A percentile compares a stretch with the other conserved stretches of the same genome.
Evolutionary conservation across 768 basidiomycete species (phyloP).

Genomic region (Chalciporus piperatus): DNA sequence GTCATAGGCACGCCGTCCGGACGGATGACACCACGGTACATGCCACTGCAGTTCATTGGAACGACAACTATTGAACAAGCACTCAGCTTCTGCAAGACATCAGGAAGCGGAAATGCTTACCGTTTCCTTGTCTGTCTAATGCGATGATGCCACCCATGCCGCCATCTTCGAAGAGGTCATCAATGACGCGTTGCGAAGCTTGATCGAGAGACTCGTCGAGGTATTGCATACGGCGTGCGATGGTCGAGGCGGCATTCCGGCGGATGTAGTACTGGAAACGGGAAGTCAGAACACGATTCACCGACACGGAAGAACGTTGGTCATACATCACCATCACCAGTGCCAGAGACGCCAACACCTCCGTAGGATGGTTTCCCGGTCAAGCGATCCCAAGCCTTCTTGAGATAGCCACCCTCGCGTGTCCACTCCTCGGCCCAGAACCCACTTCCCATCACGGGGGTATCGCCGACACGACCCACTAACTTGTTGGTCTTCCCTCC

Average conservation of each 20-base stretch:
- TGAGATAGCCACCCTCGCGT: slow-evolving; percentile 30
- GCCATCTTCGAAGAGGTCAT: slow-evolving; percentile 54
- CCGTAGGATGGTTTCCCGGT: slow-evolving; percentile 30
- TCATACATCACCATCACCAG: slow-evolving; percentile 81
- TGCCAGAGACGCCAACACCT: slow-evolving; percentile 77
- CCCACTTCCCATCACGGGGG: slow-evolving; percentile 72
- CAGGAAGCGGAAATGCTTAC: slow-evolving; percentile 34
- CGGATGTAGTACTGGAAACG: slow-evolving; percentile 70
- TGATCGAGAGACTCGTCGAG: slow-evolving; percentile 51
- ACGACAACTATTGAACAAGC: slow-evolving; percentile 50
- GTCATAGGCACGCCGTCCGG: slow-evolving; percentile 68
- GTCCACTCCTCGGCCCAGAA: slow-evolving; percentile 86
- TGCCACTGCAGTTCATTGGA: slow-evolving; percentile 73
- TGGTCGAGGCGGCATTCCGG: slow-evolving; percentile 58
- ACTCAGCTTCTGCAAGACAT: not conserved
- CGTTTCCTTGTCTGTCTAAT: slow-evolving; percentile 65
- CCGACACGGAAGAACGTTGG: not conserved
- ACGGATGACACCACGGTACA: slow-evolving; percentile 78
- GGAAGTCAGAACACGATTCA: slow-evolving; percentile 2
- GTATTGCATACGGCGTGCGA: slow-evolving; percentile 65
- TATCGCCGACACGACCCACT: slow-evolving; percentile 80
- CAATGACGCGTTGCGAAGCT: slow-evolving; percentile 54
- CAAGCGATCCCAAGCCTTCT: slow-evolving; percentile 40
- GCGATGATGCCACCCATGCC: slow-evolving; percentile 77
- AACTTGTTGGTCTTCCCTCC: slow-evolving; percentile 84